Base-by-base conservation (phyloP, 257 asterid genomes). In the Apocynum venetum region DNA sequence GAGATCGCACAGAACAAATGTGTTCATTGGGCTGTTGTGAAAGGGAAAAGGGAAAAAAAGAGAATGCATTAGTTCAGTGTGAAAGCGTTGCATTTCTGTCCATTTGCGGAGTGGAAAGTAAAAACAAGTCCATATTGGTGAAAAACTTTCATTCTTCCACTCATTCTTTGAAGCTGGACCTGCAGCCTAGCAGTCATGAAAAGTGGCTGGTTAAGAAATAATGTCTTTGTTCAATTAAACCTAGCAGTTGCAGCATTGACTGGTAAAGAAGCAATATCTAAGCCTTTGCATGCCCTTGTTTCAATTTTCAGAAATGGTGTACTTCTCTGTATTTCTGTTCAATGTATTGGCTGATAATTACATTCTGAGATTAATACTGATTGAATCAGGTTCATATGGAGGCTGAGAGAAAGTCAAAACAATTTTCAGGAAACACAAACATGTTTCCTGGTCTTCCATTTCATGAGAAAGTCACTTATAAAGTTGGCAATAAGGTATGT, bases 341-440 rank as follows among this genome's bases (percentile, higher is more conserved):
- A n/a, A 20, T 49, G 35, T 61, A 17, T 60, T 47, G 8, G 14
- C 61, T 60, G 44, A 64, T 47, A 17, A 2, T 35, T 11, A 25
- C 4, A 51, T 68, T 20, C 59, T 14, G 57, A 43, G 67, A 53
- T 76, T 81, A 46, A 43, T 48, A 41, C 72, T 77, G 52, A 81
- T 68, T 81, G 51, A 78, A 67, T 79, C 86, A 96, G 99, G 99
- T 93, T 84, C 98, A 96, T 85, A 83, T 96, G 95, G 97, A 91
- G 91, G 96, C 92, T 76, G 99, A 93, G 74, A 87, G 92, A 82
- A 96, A 96, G 86, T 83, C 91, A 57, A 81, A 84, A 88, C 88
- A 85, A 83, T 70, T 74, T 73, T 89, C 90, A 77, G 92, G 88
- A 61, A 93, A 89, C 36, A 75, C 82, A 35, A 71, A 80, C 81